phyloP scores from a whole-genome alignment of 2,329 filamentous ascomycete species.

The Scopulariopsis brevicaulis region DNA sequence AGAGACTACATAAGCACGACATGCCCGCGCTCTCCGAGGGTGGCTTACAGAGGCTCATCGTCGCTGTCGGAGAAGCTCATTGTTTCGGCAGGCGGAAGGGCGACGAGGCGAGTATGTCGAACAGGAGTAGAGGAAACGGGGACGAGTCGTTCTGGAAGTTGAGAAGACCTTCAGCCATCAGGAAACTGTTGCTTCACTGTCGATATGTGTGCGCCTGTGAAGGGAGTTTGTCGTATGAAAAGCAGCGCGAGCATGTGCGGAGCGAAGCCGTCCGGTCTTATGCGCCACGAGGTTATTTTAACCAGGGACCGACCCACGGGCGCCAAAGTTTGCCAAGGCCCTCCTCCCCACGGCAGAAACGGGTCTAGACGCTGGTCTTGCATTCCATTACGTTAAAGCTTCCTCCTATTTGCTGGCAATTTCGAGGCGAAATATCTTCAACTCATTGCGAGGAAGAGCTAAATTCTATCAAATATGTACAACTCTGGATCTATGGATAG shows the following conservation, averaged over 20 bases:
- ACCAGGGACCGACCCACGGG: not conserved
- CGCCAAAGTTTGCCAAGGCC: not conserved
- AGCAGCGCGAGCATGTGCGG: not conserved
- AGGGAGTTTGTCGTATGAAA: not conserved
- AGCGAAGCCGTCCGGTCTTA: not conserved
- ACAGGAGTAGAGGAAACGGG: slow-evolving; percentile 1
- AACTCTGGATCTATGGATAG: not conserved
- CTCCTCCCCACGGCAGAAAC: not conserved
- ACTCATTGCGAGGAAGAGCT: not conserved
- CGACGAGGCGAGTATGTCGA: not conserved
- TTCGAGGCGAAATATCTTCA: not conserved
- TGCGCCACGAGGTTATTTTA: not conserved
- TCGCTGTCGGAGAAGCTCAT: slow-evolving; percentile 19
- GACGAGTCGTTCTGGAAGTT: not conserved
- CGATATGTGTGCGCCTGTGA: not conserved
- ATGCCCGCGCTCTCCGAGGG: not conserved
- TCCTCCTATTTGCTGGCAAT: not conserved
- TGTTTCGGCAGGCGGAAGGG: not conserved
- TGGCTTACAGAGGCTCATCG: slow-evolving; percentile 35
- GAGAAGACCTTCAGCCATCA: not conserved
- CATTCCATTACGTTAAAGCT: not conserved
- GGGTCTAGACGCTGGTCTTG: not conserved
- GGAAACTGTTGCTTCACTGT: not conserved
- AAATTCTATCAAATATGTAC: slow-evolving; percentile 1
- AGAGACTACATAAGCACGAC: not conserved